A percentile compares a stretch with the other conserved stretches of the same genome.
Conservation (phyloP, 164 flowering plant genomes). For the Saururus chinensis region DNA sequence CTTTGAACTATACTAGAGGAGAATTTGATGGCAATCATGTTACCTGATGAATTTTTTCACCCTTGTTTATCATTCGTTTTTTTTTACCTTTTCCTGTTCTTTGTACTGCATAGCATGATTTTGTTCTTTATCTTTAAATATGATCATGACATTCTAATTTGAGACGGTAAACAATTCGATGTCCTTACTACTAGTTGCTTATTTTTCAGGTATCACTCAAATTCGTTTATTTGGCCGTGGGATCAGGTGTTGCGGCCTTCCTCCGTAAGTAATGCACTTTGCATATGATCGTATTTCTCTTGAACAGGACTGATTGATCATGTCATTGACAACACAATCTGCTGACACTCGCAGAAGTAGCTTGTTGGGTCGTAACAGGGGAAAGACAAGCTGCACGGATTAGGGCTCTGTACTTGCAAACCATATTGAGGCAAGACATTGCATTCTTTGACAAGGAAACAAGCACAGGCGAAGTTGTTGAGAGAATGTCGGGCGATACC, state of each 20-base stretch:
- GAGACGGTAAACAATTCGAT: too few species aligned
- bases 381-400: constrained; percentile 48
- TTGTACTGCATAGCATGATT: too few species aligned
- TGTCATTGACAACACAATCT: background rate
- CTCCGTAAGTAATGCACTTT: constrained; percentile 6
- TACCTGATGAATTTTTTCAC: too few species aligned
- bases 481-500: constrained; percentile 69
- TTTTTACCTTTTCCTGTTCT: too few species aligned
- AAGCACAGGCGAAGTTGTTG: constrained; percentile 53
- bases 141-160: too few species aligned
- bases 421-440: constrained; percentile 54
- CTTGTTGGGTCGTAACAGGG: constrained; percentile 54
- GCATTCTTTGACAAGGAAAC: constrained; percentile 56
- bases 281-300: background rate
- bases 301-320: background rate
- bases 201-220: constrained; percentile 6
- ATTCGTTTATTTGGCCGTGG: constrained; percentile 10
- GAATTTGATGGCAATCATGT: too few species aligned
- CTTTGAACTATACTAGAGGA: too few species aligned
- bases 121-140: too few species aligned
- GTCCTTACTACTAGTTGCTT: background rate
- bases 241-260: constrained; percentile 6
- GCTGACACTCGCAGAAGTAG: constrained; percentile 29
- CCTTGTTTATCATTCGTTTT: too few species aligned
- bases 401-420: constrained; percentile 36